Base-by-base conservation (phyloP, 148 eudicot genomes). In the Hydrangea macrophylla region DNA sequence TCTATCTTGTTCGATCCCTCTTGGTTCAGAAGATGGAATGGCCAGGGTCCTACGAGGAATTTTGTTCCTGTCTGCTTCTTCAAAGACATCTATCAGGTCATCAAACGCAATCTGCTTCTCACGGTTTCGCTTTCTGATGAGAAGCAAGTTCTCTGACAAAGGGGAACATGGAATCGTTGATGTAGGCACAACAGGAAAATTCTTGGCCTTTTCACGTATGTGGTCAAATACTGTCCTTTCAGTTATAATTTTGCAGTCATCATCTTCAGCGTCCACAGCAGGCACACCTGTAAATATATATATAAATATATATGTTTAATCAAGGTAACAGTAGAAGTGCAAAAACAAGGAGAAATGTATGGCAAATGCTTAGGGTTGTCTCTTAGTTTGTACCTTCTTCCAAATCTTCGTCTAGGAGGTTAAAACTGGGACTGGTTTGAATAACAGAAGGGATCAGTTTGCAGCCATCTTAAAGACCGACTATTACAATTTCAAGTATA, bases 151-250 rank as follows among this genome's bases (percentile, higher is more conserved):
- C 78, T 88, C 84, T 48, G 73, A 66, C 37, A 80, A 73, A 1
- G 94, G 87, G 11, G 82, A 77, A 65, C 64, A 70, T 60, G 75
- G 81, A 65, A 64, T 69, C 24, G 60, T 72, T 36, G 87, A 60
- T 50, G 79, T 37, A 30, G 84, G 72, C 70, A 91, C 55, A 56
- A 70, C 69, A 35, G 96, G 97, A 23, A 87, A 87, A 68, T 78
- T 76, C 71, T 87, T 95, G 65, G 97, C 88, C 76, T 95, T 95
- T 64, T 84, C 81, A 23, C 90, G 83, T 30, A 91, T 87, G 77
- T 91, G 97, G 59, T 89, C 93, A 78, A 95, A 91, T n/a, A 95
- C 82, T 42, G 90, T 80, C 70, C 54, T 71, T 70, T 70, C 83
- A n/a, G 80, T 73, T 63, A 95, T 81, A 72, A 89, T 89, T 78